phyloP scores from a whole-genome alignment of 164 flowering plant species.

The Hamamelis virginiana region DNA sequence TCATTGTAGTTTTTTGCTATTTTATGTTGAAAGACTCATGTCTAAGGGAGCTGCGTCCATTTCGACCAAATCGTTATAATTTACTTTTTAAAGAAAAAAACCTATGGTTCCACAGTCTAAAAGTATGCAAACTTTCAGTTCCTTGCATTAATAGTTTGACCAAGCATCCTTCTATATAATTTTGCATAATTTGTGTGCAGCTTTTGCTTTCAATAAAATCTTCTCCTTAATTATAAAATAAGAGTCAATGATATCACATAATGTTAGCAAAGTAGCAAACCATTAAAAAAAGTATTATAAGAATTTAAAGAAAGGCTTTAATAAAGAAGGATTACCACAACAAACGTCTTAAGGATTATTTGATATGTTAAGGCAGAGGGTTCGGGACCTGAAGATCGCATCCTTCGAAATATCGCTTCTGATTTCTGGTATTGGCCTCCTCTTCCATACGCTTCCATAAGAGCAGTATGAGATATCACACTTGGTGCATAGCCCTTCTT shows the following conservation, averaged over 20 bases:
- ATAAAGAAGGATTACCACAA: constrained; percentile 54
- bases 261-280: background rate
- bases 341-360: constrained; percentile 80
- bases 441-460: constrained; percentile 97
- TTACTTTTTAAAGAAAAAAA: no score
- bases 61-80: no score
- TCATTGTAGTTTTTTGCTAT: no score
- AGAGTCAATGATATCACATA: background rate
- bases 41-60: no score
- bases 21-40: no score
- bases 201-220: no score
- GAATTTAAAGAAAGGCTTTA: background rate
- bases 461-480: constrained; percentile 85
- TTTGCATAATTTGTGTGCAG: no score
- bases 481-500: constrained; percentile 74
- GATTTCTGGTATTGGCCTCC: constrained; percentile 80
- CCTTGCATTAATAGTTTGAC: no score
- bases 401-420: constrained; percentile 81
- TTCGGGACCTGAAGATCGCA: constrained; percentile 91
- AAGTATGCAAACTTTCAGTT: no score
- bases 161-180: no score
- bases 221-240: no score
- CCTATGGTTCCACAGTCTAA: no score
- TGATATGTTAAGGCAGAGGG: constrained; percentile 96
- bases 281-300: background rate